These are phyloP conservation scores for Penicillium fuscoglaucum DNA, from an alignment of 2,329 filamentous ascomycete species.

Conservation along the genomic window DNA sequence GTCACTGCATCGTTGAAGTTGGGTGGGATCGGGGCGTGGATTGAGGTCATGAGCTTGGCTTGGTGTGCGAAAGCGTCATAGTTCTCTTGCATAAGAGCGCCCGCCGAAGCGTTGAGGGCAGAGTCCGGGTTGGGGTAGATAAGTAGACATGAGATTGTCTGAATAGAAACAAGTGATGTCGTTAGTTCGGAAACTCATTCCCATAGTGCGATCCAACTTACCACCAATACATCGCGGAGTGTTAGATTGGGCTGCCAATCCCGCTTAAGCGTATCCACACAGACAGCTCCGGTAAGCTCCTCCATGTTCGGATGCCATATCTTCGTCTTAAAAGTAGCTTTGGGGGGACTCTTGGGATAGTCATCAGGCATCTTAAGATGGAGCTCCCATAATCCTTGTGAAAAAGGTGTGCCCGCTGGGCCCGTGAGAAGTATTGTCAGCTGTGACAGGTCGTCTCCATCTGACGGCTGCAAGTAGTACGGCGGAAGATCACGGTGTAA, in stretches of 20 bases:
- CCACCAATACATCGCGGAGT: constrained; percentile 58
- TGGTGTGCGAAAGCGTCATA: constrained; percentile 58
- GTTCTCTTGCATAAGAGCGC: constrained; percentile 59
- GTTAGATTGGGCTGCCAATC: constrained; percentile 62
- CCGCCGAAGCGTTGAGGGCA: constrained; percentile 62
- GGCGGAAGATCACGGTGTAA: constrained; percentile 60
- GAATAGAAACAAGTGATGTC: neutral
- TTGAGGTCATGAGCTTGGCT: constrained; percentile 62
- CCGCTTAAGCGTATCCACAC: constrained; percentile 64
- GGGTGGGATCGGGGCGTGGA: constrained; percentile 57
- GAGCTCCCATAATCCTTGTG: constrained; percentile 59
- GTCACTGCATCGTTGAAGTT: constrained; percentile 47
- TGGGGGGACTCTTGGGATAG: constrained; percentile 53
- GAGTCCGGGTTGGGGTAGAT: constrained; percentile 66
- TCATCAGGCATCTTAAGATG: constrained; percentile 60
- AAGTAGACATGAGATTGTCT: constrained; percentile 62
- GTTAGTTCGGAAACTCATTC: neutral
- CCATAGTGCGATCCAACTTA: constrained; percentile 27
- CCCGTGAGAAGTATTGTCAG: constrained; percentile 61
- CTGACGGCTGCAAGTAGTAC: constrained; percentile 59
- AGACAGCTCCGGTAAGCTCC: constrained; percentile 61
- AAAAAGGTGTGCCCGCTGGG: constrained; percentile 61
- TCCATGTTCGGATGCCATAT: constrained; percentile 68
- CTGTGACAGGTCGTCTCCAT: constrained; percentile 56
- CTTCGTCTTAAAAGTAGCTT: constrained; percentile 60